Evolutionary conservation across 78 protist species (phyloP), one percentile per base, ranked within the genome.

Genomic region (Planoprotostelium fungivorum): DNA sequence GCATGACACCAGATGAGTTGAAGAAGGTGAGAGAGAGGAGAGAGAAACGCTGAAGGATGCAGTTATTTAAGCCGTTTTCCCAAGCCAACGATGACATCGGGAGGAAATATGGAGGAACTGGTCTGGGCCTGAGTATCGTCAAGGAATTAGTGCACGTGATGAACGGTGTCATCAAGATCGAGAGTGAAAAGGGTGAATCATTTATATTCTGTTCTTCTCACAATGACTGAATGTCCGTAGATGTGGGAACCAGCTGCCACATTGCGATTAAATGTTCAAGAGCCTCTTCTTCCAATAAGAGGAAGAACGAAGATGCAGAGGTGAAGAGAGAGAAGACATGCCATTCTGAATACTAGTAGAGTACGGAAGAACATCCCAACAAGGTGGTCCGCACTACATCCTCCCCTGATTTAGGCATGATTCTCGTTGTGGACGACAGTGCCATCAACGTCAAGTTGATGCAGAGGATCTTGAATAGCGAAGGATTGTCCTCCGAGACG

Each of bases 91-190:
- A 87, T n/a, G 83, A 88, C 25, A 93, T 91, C 25, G 89, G 90
- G 9, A 89, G 95, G 38, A 88, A 86, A 36, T 87, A 95, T 28
- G 97, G 97, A 36, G 97, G 97, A 0, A 36, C 95, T 0, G 97
- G 97, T 5, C 93, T 96, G 1, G 96, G 97, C 38, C 88, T 96
- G 0, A 87, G 95, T 0, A 92, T 90, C 34, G 73, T 87, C 34
- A 93, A 87, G 35, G 90, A 89, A 0, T 35, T 96, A 63, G 91
- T 96, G 34, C 89, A 63, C 23, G 39, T 93, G 5, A 90, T 96
- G 94, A 93, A 90, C 63, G 97, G 97, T 0, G 36, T 9, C 73
- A 87, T 96, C 51, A 1, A 86, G 0, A 86, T 91, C 31, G 95
- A 95, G 34, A 83, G 88, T 29, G 31, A 87, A 28, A 29, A n/a